Base-by-base conservation (phyloP, 2,329 filamentous ascomycete species). In the Paecilomyces sp. region DNA sequence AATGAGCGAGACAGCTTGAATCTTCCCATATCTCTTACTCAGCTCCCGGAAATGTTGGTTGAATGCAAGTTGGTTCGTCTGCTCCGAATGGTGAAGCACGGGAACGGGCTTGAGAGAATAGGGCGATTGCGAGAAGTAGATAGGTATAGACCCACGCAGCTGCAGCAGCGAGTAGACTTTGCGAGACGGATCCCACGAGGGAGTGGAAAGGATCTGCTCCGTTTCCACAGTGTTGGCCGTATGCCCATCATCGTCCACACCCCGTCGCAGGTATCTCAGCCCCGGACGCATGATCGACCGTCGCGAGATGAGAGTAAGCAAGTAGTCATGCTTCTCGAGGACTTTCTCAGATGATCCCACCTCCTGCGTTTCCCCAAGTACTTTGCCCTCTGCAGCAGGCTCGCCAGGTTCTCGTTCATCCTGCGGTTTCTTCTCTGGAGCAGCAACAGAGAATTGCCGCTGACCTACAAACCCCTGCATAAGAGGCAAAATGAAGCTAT, bases 381-480 rank as follows among this genome's bases (percentile, higher is more conserved):
- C 72, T 11, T 65, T 67, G 18, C 68, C 67, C 60, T 72, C 68
- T 9, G 65, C 58, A 6, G 63, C 62, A 31, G 69, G 58, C 15
- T 67, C 64, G 22, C 58, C 50, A 6, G 63, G 18, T 34, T 62
- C 54, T 9, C 60, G 56, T 6, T 55, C 50, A 13, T 62, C 60
- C 7, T 60, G 56, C 41, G 63, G 51, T n/a, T 63, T 62, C 50
- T 60, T 34, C 13, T 66, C 60, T 11, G 67, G 36, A 4, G 64
- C 70, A 31, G 91, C 88, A 25, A 92, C 85, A 8, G 87, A 83
- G 71, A 99, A 97, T 2, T 86, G 80, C 63, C 85, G 82, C 74
- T 97, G 94, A 1, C 93, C 93, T 22, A 99, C 85, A 66, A 97
- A 99, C 0, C 94, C 94, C 75, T 97, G 94, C 76, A 99, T 89